Conservation (phyloP, 192 early-diverging fungal genomes). For the Gamsiella multidivaricata region DNA sequence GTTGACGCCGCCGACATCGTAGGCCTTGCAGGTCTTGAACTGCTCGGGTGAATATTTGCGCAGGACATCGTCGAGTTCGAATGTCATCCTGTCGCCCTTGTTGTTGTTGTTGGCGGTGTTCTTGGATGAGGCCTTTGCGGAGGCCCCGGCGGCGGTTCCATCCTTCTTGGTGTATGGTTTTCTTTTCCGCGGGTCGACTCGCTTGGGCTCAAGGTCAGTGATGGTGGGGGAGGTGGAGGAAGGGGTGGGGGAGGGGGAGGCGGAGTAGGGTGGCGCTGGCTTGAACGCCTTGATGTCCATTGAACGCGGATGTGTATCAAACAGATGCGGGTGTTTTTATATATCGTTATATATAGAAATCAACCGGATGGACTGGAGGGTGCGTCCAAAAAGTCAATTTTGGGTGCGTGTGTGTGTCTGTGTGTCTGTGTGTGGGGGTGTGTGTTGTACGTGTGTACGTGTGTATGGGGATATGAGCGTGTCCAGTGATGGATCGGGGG, state of each 20-base stretch:
- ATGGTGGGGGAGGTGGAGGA: slow-evolving; percentile 3
- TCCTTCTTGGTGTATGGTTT: slow-evolving; percentile 15
- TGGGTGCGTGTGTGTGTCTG: no score
- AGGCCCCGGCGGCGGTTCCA: neutral
- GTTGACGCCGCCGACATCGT: slow-evolving; percentile 74
- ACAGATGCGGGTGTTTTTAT: no score
- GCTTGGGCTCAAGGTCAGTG: no score
- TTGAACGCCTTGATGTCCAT: slow-evolving; percentile 11
- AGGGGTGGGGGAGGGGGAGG: slow-evolving; percentile 1
- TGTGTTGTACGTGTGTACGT: no score
- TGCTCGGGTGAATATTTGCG: slow-evolving; percentile 42
- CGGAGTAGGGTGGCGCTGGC: slow-evolving; percentile 1
- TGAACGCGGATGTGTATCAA: no score
- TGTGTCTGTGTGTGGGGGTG: no score
- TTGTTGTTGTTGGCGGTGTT: slow-evolving; percentile 5
- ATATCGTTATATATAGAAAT: no score
- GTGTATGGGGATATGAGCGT: neutral
- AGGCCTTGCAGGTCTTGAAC: slow-evolving; percentile 49
- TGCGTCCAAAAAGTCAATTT: no score
- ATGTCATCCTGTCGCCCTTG: slow-evolving; percentile 44
- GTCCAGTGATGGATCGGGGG: no score
- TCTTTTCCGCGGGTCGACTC: neutral
- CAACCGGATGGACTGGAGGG: no score
- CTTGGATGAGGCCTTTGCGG: no score
- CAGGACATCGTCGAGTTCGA: slow-evolving; percentile 40